Percentiles rank a stretch among this genome's conserved stretches.
These are phyloP conservation scores for Parastagonospora avenae DNA, from an alignment of 2,329 filamentous ascomycete species.

Conservation along the genomic window DNA sequence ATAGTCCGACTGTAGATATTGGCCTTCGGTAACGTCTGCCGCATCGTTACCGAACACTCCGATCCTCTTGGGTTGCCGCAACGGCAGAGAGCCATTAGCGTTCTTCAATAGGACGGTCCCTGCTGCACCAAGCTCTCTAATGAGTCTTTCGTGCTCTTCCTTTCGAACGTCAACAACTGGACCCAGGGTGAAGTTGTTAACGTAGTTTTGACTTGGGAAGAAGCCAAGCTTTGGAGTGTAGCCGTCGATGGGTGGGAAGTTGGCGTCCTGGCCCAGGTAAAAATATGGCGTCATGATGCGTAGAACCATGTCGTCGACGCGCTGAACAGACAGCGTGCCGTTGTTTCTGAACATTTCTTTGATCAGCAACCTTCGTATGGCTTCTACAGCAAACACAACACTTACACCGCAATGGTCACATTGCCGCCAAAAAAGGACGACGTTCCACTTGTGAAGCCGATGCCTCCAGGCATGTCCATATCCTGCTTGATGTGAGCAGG, in stretches of 20 bases:
- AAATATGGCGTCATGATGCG: conserved; percentile 55
- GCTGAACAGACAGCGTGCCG: conserved; percentile 44
- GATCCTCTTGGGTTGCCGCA: conserved; percentile 56
- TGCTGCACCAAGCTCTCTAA: conserved; percentile 49
- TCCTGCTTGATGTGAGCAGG: conserved; percentile 22
- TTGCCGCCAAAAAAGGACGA: conserved; percentile 46
- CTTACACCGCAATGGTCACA: conserved; percentile 38
- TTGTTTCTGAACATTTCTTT: conserved; percentile 33
- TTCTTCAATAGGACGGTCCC: conserved; percentile 57
- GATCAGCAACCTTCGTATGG: neutral
- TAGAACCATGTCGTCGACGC: conserved; percentile 54
- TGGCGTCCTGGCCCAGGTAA: conserved; percentile 46
- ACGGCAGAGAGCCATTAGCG: conserved; percentile 52
- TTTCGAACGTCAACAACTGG: conserved; percentile 46
- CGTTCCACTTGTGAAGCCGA: conserved; percentile 16
- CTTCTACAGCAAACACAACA: neutral
- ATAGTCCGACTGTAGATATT: conserved; percentile 28
- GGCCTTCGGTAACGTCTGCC: conserved; percentile 56
- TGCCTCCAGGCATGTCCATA: conserved; percentile 52
- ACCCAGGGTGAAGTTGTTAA: conserved; percentile 41
- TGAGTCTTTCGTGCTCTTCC: conserved; percentile 43
- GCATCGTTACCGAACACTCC: conserved; percentile 57
- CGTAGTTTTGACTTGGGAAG: conserved; percentile 17
- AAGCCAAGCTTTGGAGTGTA: conserved; percentile 30
- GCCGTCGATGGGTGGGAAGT: conserved; percentile 43